Evolutionary conservation across 768 basidiomycete genomes (phyloP), one percentile per base, ranked within the genome.

Genomic region (Boletus sp.): DNA sequence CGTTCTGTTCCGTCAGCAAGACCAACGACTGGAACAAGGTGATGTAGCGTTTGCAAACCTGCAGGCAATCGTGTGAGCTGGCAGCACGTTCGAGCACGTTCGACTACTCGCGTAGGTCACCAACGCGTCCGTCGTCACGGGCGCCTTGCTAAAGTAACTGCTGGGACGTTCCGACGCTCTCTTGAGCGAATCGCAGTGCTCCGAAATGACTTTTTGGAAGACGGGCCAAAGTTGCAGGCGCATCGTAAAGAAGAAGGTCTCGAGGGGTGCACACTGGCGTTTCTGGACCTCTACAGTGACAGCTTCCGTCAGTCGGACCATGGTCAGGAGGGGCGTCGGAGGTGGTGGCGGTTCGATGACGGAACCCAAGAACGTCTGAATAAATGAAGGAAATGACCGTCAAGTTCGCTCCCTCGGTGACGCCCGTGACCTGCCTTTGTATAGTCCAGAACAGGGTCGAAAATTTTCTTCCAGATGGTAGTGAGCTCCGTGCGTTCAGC

Each of bases 191-290:
- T 95, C 93, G 45, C 89, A 77, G 61, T 98, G 85, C 18, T 88
- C 86, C 24, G 88, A 83, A 86, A 98, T 90, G 32, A 81, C 82
- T 65, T 90, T 95, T 67, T 95, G 90, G 73, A 96, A 98, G 5
- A 89, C 78, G 2, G 96, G 97, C 93, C 94, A 98, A 79, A 98
- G 84, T 62, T 86, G 81, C 53, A 99, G 73, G 20, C 92, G 87
- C 44, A 94, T 78, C 2, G 81, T 79, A 69, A 94, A 90, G 50
- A 95, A 79, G 70, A 88, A 94, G 8, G 83, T 80, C 63, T 95
- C 91, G 20, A 94, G 79, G 14, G 94, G 91, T 7, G 86, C 76
- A 63, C 90, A 93, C 10, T 80, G 83, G 47, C 94, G 85, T 61
- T 80, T 82, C 66, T 93, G 89, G 12, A 92, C 82, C 63, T 92